Percentiles rank a stretch among this genome's conserved stretches.
Conservation (phyloP, 1,284 basidiomycete species). For the Ceratobasidium sp. region DNA sequence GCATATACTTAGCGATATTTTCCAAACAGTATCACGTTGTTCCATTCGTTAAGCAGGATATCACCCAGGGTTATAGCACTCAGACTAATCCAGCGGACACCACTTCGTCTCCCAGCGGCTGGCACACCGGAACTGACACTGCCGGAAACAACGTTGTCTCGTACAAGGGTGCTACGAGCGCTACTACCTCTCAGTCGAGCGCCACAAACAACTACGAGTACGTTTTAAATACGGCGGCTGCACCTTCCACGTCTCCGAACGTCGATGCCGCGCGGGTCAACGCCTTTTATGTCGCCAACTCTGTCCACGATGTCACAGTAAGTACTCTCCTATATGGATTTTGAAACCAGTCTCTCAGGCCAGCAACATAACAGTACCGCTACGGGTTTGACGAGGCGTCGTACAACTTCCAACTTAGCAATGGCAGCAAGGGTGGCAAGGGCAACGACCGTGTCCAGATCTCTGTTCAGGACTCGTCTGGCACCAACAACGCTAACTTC, state of each 20-base stretch:
- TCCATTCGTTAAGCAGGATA: slow-evolving; percentile 60
- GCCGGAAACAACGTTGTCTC: slow-evolving; percentile 47
- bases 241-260: slow-evolving; percentile 24
- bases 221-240: slow-evolving; percentile 4
- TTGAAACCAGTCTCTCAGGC: too few relatives aligned
- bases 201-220: slow-evolving; percentile 40
- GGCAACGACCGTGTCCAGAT: slow-evolving; percentile 46
- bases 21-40: slow-evolving; percentile 60
- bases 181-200: slow-evolving; percentile 10
- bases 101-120: slow-evolving; percentile 47
- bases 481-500: slow-evolving; percentile 48
- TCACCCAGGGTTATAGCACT: slow-evolving; percentile 30
- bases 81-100: slow-evolving; percentile 46
- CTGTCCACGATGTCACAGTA: slow-evolving; percentile 41
- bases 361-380: too few relatives aligned
- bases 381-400: slow-evolving; percentile 47
- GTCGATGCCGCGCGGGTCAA: slow-evolving; percentile 45
- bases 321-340: too few relatives aligned
- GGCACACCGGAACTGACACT: slow-evolving; percentile 44
- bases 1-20: background rate
- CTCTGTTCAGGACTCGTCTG: slow-evolving; percentile 45
- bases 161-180: slow-evolving; percentile 35
- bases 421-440: slow-evolving; percentile 46
- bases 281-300: slow-evolving; percentile 47
- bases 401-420: slow-evolving; percentile 50